These are phyloP conservation scores for Curvularia spicifera DNA, from an alignment of 2,329 filamentous ascomycete species.

Conservation along the genomic window DNA sequence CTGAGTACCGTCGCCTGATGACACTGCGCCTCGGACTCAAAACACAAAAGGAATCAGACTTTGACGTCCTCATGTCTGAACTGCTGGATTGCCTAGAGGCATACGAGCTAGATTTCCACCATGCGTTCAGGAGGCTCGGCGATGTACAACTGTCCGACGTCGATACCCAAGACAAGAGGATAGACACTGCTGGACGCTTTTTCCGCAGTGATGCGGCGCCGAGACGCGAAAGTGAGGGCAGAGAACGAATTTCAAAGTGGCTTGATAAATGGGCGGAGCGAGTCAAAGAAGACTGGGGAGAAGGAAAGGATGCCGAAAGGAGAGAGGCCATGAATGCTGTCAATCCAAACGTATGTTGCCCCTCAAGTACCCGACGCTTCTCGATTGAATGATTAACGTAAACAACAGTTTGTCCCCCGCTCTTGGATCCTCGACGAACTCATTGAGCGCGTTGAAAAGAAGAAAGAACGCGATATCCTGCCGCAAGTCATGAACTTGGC, in stretches of 20 bases:
- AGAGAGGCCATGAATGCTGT: conserved; percentile 18
- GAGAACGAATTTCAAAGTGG: conserved; percentile 76
- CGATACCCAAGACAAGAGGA: conserved; percentile 67
- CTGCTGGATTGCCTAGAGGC: conserved; percentile 81
- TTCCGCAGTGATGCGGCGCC: conserved; percentile 74
- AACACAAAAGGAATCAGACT: conserved; percentile 72
- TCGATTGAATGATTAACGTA: conserved; percentile 5
- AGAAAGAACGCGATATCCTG: conserved; percentile 79
- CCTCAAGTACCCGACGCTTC: neutral
- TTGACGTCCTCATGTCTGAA: conserved; percentile 80
- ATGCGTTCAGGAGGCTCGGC: conserved; percentile 85
- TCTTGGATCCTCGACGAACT: conserved; percentile 94
- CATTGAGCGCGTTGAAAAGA: conserved; percentile 85
- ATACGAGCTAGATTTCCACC: conserved; percentile 88
- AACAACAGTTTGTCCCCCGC: conserved; percentile 75
- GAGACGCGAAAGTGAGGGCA: conserved; percentile 65
- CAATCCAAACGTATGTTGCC: conserved; percentile 8
- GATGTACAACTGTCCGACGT: conserved; percentile 67
- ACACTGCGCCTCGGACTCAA: conserved; percentile 77
- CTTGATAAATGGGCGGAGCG: conserved; percentile 77
- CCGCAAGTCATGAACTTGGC: conserved; percentile 81
- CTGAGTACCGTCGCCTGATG: conserved; percentile 91
- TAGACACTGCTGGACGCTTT: conserved; percentile 72
- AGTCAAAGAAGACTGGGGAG: conserved; percentile 77
- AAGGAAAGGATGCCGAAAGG: conserved; percentile 63